A percentile compares a stretch with the other conserved stretches of the same genome.
These are phyloP conservation scores for Aureobasidium sp. DNA, from an alignment of 2,329 filamentous ascomycete species.

Conservation along the genomic window DNA sequence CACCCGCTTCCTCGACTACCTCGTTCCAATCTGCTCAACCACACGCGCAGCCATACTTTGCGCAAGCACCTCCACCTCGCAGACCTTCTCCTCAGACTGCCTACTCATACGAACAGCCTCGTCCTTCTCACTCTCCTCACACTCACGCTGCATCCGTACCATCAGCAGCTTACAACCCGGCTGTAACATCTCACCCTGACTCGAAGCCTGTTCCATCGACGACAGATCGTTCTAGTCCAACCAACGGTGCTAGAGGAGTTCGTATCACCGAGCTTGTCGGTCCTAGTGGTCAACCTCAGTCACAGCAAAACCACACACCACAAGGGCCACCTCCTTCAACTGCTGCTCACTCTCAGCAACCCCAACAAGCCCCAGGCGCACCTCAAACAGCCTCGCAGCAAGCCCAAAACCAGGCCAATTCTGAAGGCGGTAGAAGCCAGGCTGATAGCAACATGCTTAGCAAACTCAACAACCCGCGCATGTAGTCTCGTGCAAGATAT, in stretches of 20 bases:
- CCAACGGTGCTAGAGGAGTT: slow-evolving; percentile 24
- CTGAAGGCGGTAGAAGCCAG: slow-evolving; percentile 34
- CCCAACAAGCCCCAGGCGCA: slow-evolving; percentile 13
- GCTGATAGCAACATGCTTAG: slow-evolving; percentile 40
- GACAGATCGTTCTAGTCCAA: slow-evolving; percentile 33
- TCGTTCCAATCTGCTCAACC: slow-evolving; percentile 32
- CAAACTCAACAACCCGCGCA: slow-evolving; percentile 30
- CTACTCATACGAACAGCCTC: slow-evolving; percentile 37
- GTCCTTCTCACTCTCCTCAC: slow-evolving; percentile 38
- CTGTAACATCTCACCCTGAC: slow-evolving; percentile 23
- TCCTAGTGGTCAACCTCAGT: slow-evolving; percentile 24
- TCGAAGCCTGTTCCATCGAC: slow-evolving; percentile 25
- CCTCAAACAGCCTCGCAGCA: not conserved
- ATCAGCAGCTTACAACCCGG: not conserved
- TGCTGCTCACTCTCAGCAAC: slow-evolving; percentile 14
- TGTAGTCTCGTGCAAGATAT: not conserved
- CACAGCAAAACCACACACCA: slow-evolving; percentile 5
- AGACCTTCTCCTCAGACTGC: slow-evolving; percentile 37
- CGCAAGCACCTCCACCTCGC: slow-evolving; percentile 30
- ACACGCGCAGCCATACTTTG: slow-evolving; percentile 34
- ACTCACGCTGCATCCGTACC: slow-evolving; percentile 29
- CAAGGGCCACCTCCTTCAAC: slow-evolving; percentile 14
- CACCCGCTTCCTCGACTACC: slow-evolving; percentile 37
- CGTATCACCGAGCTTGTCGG: slow-evolving; percentile 25
- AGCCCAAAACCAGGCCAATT: slow-evolving; percentile 30